These are phyloP conservation scores for Madurella fahalii DNA, from an alignment of 2,329 filamentous ascomycete genomes.

Conservation along the genomic window DNA sequence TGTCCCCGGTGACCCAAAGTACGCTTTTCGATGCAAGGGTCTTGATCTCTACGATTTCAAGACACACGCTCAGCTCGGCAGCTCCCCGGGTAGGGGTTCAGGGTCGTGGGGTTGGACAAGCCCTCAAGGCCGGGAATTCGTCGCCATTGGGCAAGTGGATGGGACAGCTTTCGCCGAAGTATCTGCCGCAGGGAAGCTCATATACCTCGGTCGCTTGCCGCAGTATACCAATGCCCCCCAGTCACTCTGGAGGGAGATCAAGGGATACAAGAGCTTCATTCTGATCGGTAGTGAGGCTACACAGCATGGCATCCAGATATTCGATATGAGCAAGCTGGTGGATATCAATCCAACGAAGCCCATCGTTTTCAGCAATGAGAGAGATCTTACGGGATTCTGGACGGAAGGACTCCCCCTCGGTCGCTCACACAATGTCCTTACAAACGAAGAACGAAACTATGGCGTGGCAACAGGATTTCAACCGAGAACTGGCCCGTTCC, in stretches of 20 bases:
- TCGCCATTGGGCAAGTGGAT: conserved; percentile 45
- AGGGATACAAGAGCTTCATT: conserved; percentile 39
- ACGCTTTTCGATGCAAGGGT: conserved; percentile 43
- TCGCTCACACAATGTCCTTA: conserved; percentile 50
- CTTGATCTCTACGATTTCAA: conserved; percentile 54
- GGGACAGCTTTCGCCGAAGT: conserved; percentile 50
- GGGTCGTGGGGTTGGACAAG: conserved; percentile 48
- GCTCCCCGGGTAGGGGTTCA: conserved; percentile 34
- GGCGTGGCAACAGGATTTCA: conserved; percentile 42
- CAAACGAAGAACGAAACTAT: conserved; percentile 46
- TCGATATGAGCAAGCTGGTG: conserved; percentile 56
- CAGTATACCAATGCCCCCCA: conserved; percentile 35
- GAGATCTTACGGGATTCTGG: conserved; percentile 36
- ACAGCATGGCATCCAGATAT: conserved; percentile 58
- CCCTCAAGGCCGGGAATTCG: conserved; percentile 45
- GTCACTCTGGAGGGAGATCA: conserved; percentile 40
- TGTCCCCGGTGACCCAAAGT: conserved; percentile 41
- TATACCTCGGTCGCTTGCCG: conserved; percentile 44
- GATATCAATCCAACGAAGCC: conserved; percentile 39
- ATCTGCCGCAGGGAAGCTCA: conserved; percentile 39
- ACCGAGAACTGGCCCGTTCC: conserved; percentile 34
- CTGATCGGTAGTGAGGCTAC: conserved; percentile 41
- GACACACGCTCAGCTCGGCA: conserved; percentile 50
- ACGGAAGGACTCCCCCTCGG: conserved; percentile 32
- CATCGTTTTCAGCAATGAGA: conserved; percentile 31